A percentile compares a stretch with the other conserved stretches of the same genome.
These are phyloP conservation scores for Alternaria alternata DNA, from an alignment of 2,329 filamentous ascomycete species.

Conservation along the genomic window DNA sequence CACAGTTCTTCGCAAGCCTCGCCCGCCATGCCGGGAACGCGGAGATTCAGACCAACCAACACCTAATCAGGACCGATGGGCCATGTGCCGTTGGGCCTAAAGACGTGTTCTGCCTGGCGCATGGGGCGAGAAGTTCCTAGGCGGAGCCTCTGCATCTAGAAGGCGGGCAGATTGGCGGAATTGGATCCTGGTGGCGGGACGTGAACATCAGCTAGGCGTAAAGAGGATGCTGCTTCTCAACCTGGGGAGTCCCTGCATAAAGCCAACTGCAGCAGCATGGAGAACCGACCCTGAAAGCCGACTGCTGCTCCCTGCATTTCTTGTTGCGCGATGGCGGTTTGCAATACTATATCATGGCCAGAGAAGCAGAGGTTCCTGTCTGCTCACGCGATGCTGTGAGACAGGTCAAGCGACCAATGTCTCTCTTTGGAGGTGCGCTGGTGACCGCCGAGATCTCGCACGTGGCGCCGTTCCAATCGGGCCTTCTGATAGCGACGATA, in stretches of 20 bases:
- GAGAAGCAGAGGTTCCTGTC: background rate
- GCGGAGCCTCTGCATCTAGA: conserved; percentile 7
- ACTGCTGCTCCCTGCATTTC: background rate
- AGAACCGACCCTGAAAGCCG: conserved; percentile 15
- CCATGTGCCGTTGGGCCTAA: conserved; percentile 18
- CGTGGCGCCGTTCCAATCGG: conserved; percentile 23
- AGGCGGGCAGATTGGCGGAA: conserved; percentile 15
- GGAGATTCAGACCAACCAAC: conserved; percentile 1
- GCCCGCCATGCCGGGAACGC: background rate
- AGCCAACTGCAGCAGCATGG: conserved; percentile 15
- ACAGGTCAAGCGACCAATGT: conserved; percentile 28
- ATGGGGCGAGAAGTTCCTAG: conserved; percentile 10
- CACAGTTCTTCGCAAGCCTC: background rate
- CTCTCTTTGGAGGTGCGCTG: conserved; percentile 18
- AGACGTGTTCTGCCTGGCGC: conserved; percentile 6
- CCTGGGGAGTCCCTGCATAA: conserved; percentile 39
- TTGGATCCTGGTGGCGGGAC: conserved; percentile 1
- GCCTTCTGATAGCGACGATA: conserved; percentile 21
- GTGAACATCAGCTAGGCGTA: conserved; percentile 1
- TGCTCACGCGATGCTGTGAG: conserved; percentile 24
- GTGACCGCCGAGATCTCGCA: conserved; percentile 25
- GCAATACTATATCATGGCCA: background rate
- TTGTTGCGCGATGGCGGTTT: background rate
- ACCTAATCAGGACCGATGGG: background rate
- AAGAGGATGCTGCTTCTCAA: conserved; percentile 21